Evolutionary conservation across 345 rosid species (phyloP), one percentile per base, ranked within the genome.

Genomic region (Gossypium longicalyx): DNA sequence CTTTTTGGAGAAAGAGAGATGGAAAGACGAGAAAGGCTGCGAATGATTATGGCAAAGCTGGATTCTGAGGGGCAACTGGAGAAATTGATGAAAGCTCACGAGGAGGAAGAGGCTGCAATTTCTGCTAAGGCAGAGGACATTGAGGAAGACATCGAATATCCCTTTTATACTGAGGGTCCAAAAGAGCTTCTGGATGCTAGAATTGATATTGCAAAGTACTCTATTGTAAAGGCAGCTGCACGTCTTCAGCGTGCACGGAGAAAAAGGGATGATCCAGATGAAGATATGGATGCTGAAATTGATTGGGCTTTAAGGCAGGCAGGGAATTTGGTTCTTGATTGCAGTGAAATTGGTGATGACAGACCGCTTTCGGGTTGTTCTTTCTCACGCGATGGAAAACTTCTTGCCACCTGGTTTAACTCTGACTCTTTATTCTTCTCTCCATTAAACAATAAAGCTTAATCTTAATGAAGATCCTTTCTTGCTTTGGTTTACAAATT

Each of bases 1-100:
- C 86, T 91, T 29, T 95, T 95, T 77, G 99, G 99, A 77, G 99
- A 95, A 79, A 78, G 88, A 68, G 98, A 93, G 81, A 95, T 95
- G 99, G 98, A 95, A 83, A 91, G 99, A 72, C 86, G 97, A 29
- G 97, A 94, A 72, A 89, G 98, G 79, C 70, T 95, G 85, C 82
- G 94, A 48, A 87, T 82, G 89, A 87, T 93, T 75, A 87, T 95
- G 99, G 97, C 89, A 9, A 89, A 85, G 87, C 85, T 93, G 71
- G 98, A 93, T 79, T 75, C 91, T 1, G 93, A 86, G 58, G 98
- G 95, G 47, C 91, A 96, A 72, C 80, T 91, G 76, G 98, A 90
- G 80, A 96, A 82, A 79, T 83, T 93, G 66, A 85, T 91, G 86
- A 89, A 80, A 83, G 96, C 92, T 83, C 94, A 90, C 7, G 98